phyloP scores from a whole-genome alignment of 768 basidiomycete genomes.

The Candolleomyces eurysporus region DNA sequence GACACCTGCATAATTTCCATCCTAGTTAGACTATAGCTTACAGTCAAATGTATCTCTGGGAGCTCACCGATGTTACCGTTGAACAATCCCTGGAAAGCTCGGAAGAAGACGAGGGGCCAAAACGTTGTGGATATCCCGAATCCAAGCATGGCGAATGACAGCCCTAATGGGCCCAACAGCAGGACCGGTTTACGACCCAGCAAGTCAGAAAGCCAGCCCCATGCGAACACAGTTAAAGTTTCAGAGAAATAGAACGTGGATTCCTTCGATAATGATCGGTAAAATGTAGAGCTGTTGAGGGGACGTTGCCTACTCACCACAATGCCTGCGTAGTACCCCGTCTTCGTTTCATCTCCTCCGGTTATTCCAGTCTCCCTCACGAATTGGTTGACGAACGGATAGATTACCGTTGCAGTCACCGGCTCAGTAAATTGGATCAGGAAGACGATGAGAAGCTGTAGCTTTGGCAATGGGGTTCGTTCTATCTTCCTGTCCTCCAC shows the following conservation, averaged over 20 bases:
- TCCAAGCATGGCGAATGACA: conserved; percentile 34
- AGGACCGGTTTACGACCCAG: conserved; percentile 45
- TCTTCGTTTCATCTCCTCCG: conserved; percentile 33
- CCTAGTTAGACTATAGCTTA: neutral
- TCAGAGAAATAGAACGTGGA: conserved; percentile 37
- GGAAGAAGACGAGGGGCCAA: conserved; percentile 24
- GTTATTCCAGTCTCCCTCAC: conserved; percentile 35
- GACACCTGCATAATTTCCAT: conserved; percentile 17
- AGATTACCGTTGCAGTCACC: conserved; percentile 36
- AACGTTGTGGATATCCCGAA: conserved; percentile 44
- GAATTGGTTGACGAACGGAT: conserved; percentile 38
- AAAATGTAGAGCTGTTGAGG: too few relatives aligned
- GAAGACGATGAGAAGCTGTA: conserved; percentile 6
- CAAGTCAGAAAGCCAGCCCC: conserved; percentile 44
- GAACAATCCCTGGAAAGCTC: conserved; percentile 13
- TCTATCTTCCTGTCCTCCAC: neutral
- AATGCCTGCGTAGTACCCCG: conserved; percentile 41
- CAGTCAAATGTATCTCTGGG: neutral
- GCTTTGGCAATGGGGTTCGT: neutral
- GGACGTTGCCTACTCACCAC: conserved; percentile 25
- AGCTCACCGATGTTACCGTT: conserved; percentile 6
- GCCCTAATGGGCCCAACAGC: conserved; percentile 39
- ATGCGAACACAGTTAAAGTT: conserved; percentile 38
- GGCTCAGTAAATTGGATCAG: conserved; percentile 17
- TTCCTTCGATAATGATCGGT: neutral